Evolutionary conservation across 352 stramenopile genomes (phyloP).

Genomic region (Elongisporangium prolatum): DNA sequence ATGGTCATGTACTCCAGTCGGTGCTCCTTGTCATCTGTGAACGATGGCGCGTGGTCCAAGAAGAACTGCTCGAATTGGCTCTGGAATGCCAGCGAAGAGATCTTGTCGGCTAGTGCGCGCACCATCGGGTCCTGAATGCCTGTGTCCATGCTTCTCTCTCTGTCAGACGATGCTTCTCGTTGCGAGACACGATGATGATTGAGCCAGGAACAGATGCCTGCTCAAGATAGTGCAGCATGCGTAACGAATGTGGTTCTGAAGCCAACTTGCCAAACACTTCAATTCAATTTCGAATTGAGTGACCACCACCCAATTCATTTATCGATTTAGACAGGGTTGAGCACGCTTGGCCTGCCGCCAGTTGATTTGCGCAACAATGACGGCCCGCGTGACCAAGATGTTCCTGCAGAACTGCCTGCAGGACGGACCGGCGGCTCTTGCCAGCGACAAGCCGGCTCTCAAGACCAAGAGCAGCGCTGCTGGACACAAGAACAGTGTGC

Average conservation of each 20-base stretch:
- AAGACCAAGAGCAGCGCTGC: slow-evolving; percentile 3
- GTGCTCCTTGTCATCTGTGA: slow-evolving; percentile 64
- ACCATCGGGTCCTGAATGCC: slow-evolving; percentile 58
- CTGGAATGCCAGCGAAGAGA: slow-evolving; percentile 56
- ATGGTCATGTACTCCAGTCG: slow-evolving; percentile 70
- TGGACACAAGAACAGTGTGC: slow-evolving; percentile 12
- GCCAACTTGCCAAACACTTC: not conserved
- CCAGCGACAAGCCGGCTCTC: slow-evolving; percentile 1
- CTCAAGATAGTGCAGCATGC: not conserved
- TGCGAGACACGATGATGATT: not conserved
- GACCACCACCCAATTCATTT: not conserved
- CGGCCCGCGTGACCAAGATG: slow-evolving; percentile 63
- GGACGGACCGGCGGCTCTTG: slow-evolving; percentile 3
- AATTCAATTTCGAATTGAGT: slow-evolving; percentile 6
- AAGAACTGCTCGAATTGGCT: slow-evolving; percentile 74
- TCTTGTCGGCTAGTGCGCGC: slow-evolving; percentile 53
- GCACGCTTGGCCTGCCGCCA: not conserved
- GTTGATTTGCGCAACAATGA: slow-evolving; percentile 20
- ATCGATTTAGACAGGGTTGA: not conserved
- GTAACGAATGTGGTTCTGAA: not conserved
- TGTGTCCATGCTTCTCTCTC: not conserved
- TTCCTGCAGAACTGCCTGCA: slow-evolving; percentile 59
- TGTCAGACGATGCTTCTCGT: not conserved
- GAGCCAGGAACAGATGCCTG: not conserved
- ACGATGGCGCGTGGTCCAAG: slow-evolving; percentile 54